These are phyloP conservation scores for Thermomyces lanuginosus DNA, from an alignment of 2,329 filamentous ascomycete genomes.

Conservation along the genomic window DNA sequence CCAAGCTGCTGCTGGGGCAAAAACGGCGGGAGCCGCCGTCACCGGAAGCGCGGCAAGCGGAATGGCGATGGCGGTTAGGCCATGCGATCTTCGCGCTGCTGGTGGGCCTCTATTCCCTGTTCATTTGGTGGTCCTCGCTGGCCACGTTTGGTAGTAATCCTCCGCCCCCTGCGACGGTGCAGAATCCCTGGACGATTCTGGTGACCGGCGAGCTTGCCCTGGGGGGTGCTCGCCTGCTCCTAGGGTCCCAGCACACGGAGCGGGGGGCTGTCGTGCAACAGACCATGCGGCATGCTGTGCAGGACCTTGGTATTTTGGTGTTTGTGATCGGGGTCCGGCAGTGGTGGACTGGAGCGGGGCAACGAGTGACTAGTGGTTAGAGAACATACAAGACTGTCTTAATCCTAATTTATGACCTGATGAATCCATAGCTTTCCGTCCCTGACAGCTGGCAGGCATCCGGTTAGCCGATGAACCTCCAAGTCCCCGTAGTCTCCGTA, in stretches of 20 bases:
- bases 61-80: constrained; percentile 39
- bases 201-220: constrained; percentile 31
- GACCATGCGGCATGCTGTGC: constrained; percentile 22
- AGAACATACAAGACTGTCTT: no score
- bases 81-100: constrained; percentile 43
- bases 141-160: constrained; percentile 23
- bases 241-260: constrained; percentile 13
- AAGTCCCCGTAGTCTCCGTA: no score
- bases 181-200: constrained; percentile 31
- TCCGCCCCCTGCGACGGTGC: constrained; percentile 28
- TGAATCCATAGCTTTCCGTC: no score
- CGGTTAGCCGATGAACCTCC: no score
- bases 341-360: constrained; percentile 24
- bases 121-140: constrained; percentile 21
- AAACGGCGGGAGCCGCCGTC: constrained; percentile 18
- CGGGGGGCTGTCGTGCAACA: constrained; percentile 19
- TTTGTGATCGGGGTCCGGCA: constrained; percentile 29
- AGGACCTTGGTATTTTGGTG: constrained; percentile 29
- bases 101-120: constrained; percentile 37
- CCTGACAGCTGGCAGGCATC: no score
- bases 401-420: no score
- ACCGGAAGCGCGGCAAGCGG: no score
- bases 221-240: constrained; percentile 20
- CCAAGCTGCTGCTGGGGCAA: constrained; percentile 23
- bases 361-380: constrained; percentile 6